Base-by-base conservation (phyloP, 202 grass and related monocot species). In the Digitaria exilis region DNA sequence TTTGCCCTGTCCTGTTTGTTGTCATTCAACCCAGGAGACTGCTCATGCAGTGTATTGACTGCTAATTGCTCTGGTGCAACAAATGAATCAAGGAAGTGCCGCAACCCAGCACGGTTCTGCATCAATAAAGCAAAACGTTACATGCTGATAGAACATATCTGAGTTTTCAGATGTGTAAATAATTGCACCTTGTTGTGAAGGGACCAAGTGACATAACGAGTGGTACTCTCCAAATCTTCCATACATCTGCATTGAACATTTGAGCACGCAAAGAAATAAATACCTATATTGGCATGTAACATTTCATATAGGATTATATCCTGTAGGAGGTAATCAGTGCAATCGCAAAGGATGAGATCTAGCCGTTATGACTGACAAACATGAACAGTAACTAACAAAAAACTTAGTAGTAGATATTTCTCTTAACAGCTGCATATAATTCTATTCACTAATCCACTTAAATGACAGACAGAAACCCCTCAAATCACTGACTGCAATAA, bases 151-250 rank as follows among this genome's bases (percentile, higher is more conserved):
- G 19, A 75, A 76, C 0, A 50, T 54, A 78, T 75, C 29, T 18
- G 57, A 69, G 50, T 41, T 25, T 54, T 71, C 29, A 73, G 43
- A 42, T 54, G 29, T 37, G 51, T 57, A 86, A 70, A 71, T 75
- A 75, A 28, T 14, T 14, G 59, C 32, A 95, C 95, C 82, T 98
- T 98, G 89, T 95, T 95, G 51, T 98, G 95, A 74, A 98, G 92
- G 58, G 92, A 98, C 95, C 95, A 97, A 79, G 95, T 95, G 65
- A 95, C 95, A 91, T 93, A 98, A 48, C 92, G 86, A 37, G 95
- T 98, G 42, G 90, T 98, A 89, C 95, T 95, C 83, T 87, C 87
- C 76, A 95, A 83, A 91, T 98, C 95, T 80, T 98, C 95, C 95
- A 95, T 91, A 73, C 92, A 95, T 80, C 95, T 98, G 85, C 60